These are phyloP conservation scores for Amphichorda felina DNA, from an alignment of 2,329 filamentous ascomycete genomes.

Conservation along the genomic window DNA sequence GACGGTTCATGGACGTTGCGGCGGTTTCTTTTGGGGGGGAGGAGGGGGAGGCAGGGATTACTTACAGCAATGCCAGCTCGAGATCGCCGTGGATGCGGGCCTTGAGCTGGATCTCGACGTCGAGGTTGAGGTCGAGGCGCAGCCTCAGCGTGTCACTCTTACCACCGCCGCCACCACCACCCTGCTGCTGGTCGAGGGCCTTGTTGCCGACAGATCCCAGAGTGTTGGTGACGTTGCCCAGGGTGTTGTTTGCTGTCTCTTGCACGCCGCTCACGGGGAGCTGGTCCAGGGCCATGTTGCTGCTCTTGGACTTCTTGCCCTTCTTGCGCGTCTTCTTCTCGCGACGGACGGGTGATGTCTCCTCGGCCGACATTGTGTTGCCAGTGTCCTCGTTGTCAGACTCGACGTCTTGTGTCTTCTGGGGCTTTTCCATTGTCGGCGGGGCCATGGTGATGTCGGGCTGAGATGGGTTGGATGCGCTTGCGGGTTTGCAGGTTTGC, in stretches of 20 bases:
- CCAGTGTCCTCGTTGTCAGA: constrained; percentile 2
- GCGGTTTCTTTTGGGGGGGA: background rate
- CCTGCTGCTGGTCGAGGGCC: constrained; percentile 21
- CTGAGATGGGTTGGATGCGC: background rate
- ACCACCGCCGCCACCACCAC: constrained; percentile 23
- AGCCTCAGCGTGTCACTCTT: constrained; percentile 50
- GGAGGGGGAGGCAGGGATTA: constrained; percentile 8
- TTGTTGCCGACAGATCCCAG: constrained; percentile 26
- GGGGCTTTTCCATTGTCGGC: constrained; percentile 6
- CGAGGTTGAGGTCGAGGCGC: constrained; percentile 58
- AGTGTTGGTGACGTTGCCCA: constrained; percentile 25
- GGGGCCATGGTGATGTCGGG: constrained; percentile 1
- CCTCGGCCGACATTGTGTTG: constrained; percentile 3
- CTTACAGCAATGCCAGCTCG: constrained; percentile 55
- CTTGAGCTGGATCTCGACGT: constrained; percentile 70
- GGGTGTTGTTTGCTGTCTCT: constrained; percentile 21
- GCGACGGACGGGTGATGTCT: constrained; percentile 1
- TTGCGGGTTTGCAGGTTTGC: too few relatives aligned
- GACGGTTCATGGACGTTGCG: background rate
- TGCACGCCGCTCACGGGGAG: constrained; percentile 23
- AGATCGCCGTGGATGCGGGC: constrained; percentile 70
- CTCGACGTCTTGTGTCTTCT: constrained; percentile 4
- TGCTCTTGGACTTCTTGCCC: constrained; percentile 14
- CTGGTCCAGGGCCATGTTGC: constrained; percentile 20
- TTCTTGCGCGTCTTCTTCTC: constrained; percentile 17